A percentile compares a stretch with the other conserved stretches of the same genome.
These are phyloP conservation scores for Aureobasidium sp. DNA, from an alignment of 2,329 filamentous ascomycete species.

Conservation along the genomic window DNA sequence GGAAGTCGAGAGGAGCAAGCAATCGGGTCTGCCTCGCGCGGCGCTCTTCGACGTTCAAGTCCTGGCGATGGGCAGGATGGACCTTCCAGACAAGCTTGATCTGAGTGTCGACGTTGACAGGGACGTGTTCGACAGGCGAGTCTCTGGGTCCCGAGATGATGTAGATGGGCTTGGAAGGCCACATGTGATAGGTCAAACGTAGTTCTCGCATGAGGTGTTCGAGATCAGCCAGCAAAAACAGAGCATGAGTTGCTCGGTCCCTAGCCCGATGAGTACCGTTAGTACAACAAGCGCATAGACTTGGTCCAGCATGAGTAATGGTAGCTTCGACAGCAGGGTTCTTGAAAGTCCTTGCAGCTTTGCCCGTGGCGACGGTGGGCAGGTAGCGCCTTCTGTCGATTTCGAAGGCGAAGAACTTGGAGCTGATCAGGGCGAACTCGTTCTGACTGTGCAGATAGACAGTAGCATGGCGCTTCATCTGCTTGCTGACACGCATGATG, in stretches of 20 bases:
- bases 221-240: background rate
- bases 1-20: background rate
- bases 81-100: conserved; percentile 7
- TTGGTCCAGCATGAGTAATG: background rate
- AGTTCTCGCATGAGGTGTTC: background rate
- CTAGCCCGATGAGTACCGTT: background rate
- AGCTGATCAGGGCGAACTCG: background rate
- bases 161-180: background rate
- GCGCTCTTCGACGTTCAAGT: background rate
- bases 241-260: background rate
- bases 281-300: background rate
- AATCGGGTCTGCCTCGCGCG: background rate
- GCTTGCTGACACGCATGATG: conserved; percentile 10
- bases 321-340: background rate
- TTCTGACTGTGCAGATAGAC: background rate
- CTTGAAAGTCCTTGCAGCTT: background rate
- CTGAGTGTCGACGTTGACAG: background rate
- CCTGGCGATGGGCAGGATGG: background rate
- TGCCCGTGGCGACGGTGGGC: conserved; percentile 1
- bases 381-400: conserved; percentile 2
- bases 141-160: background rate
- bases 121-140: background rate
- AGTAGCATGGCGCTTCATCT: background rate
- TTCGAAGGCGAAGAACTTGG: background rate
- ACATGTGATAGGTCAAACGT: background rate